phyloP scores from a whole-genome alignment of 2,329 filamentous ascomycete genomes.

The Trichophyton rubrum region DNA sequence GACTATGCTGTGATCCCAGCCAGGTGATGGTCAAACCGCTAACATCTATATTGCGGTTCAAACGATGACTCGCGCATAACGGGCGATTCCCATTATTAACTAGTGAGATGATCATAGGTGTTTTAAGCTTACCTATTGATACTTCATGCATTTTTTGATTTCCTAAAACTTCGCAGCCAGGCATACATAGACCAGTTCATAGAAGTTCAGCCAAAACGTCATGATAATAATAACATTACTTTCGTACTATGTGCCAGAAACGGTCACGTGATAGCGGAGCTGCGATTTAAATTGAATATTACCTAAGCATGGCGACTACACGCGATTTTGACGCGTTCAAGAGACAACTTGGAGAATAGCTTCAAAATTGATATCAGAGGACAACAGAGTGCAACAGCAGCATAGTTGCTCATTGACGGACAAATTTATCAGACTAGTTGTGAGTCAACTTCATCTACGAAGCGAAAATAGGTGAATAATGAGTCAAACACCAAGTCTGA shows the following conservation, averaged over 20 bases:
- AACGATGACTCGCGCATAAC: not conserved
- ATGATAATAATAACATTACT: not conserved
- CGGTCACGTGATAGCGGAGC: not conserved
- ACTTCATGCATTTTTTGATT: not conserved
- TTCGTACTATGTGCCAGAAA: not conserved
- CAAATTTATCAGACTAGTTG: not conserved
- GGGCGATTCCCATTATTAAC: not conserved
- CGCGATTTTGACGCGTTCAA: not conserved
- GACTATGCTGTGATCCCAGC: not conserved
- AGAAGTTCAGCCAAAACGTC: not conserved
- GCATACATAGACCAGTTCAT: not conserved
- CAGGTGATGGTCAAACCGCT: not conserved
- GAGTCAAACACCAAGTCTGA: constrained; percentile 17
- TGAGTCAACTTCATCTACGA: not conserved
- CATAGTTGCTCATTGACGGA: not conserved
- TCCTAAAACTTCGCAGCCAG: not conserved
- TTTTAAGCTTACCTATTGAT: not conserved
- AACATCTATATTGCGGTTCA: not conserved
- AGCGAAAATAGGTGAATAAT: not conserved
- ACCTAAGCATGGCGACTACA: not conserved
- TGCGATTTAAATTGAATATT: not conserved
- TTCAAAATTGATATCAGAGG: not conserved
- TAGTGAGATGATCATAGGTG: not conserved
- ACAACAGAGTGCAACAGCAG: not conserved
- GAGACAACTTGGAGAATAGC: not conserved